Percentiles rank a stretch among this genome's conserved stretches.
Conservation (phyloP, 1,284 basidiomycete species). For the Phylloporus gajari region DNA sequence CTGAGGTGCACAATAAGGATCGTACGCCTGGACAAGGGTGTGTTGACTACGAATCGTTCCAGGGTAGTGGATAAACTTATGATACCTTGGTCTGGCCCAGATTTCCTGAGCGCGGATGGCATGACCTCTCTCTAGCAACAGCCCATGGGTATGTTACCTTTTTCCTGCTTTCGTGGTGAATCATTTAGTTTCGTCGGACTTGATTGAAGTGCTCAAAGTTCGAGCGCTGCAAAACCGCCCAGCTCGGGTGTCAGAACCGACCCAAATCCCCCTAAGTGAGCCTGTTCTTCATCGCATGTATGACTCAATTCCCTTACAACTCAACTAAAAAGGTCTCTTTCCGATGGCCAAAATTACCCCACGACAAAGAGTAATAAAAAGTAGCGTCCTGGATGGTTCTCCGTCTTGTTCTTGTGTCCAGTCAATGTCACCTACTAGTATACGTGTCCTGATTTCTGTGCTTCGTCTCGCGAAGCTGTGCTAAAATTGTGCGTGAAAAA, state of each 20-base stretch:
- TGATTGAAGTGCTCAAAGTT: not conserved
- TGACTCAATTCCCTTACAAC: too few species aligned
- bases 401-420: not conserved
- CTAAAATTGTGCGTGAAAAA: too few species aligned
- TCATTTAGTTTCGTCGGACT: not conserved
- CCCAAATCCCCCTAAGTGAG: not conserved
- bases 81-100: too few species aligned
- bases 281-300: not conserved
- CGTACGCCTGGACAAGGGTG: not conserved
- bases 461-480: not conserved
- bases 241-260: not conserved
- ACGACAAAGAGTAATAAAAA: too few species aligned
- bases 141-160: not conserved
- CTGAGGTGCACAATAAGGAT: too few species aligned
- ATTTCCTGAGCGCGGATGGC: not conserved
- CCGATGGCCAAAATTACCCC: too few species aligned
- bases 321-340: too few species aligned
- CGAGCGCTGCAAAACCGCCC: not conserved
- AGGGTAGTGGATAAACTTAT: not conserved
- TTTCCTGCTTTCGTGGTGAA: not conserved
- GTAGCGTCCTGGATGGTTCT: not conserved
- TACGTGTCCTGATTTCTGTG: too few species aligned
- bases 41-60: not conserved
- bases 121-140: too few species aligned
- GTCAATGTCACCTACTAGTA: not conserved